These are phyloP conservation scores for Xylariales sp. DNA, from an alignment of 2,329 filamentous ascomycete species.

Conservation along the genomic window DNA sequence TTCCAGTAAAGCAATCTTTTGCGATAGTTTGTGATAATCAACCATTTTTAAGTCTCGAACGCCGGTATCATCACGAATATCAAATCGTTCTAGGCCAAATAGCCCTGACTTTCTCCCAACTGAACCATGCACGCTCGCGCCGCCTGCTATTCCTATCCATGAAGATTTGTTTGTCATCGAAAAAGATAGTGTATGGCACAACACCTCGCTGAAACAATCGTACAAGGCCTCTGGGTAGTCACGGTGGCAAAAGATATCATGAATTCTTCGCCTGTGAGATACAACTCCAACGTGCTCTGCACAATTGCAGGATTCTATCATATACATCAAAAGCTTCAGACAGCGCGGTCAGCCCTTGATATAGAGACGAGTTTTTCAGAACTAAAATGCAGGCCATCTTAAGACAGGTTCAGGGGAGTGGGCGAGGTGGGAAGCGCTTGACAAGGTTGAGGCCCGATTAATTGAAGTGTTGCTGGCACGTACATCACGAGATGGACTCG, in stretches of 20 bases:
- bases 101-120: constrained; percentile 9
- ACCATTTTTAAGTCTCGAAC: too few species aligned
- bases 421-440: constrained; percentile 30
- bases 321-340: constrained; percentile 22
- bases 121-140: too few species aligned
- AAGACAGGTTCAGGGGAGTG: constrained; percentile 31
- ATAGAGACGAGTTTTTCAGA: constrained; percentile 23
- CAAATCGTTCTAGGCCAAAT: constrained; percentile 17
- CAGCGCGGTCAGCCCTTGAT: constrained; percentile 16
- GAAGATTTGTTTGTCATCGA: constrained; percentile 18
- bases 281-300: constrained; percentile 37
- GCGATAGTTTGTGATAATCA: too few species aligned
- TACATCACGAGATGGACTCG: constrained; percentile 32
- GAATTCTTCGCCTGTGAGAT: constrained; percentile 32
- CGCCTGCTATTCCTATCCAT: too few species aligned
- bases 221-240: constrained; percentile 35
- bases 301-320: constrained; percentile 33
- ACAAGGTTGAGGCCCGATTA: constrained; percentile 33
- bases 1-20: too few species aligned
- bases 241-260: constrained; percentile 33
- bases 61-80: constrained; percentile 11
- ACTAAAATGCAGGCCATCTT: constrained; percentile 29
- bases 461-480: constrained; percentile 31
- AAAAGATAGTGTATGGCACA: constrained; percentile 27
- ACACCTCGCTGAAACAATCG: constrained; percentile 39